phyloP scores from a whole-genome alignment of 1,139 yeast species.

The Kluyveromyces marxianus region DNA sequence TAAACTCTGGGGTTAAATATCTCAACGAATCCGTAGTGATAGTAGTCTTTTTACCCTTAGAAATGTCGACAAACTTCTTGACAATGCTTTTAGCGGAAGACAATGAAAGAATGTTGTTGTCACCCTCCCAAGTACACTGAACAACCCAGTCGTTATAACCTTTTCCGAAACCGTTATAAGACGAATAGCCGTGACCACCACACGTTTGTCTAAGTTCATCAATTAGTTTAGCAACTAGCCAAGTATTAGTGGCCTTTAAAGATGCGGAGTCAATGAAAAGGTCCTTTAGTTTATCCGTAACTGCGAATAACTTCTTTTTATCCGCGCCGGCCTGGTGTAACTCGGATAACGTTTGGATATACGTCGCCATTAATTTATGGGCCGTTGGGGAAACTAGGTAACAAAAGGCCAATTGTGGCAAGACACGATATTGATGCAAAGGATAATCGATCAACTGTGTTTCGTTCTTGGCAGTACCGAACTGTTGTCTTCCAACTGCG shows the following conservation, averaged over 20 bases:
- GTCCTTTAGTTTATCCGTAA: conserved; percentile 50
- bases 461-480: conserved; percentile 38
- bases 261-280: conserved; percentile 84
- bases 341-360: conserved; percentile 43
- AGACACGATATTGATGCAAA: conserved; percentile 75
- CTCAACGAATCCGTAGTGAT: conserved; percentile 33
- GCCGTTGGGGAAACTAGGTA: conserved; percentile 73
- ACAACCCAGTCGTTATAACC: conserved; percentile 91
- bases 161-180: conserved; percentile 84
- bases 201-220: conserved; percentile 93
- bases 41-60: conserved; percentile 35
- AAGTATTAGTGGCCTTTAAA: conserved; percentile 80
- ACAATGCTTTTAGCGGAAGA: conserved; percentile 74
- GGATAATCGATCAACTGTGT: conserved; percentile 73
- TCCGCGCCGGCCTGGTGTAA: conserved; percentile 41
- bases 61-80: conserved; percentile 41
- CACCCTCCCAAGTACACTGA: conserved; percentile 98
- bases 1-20: conserved; percentile 35
- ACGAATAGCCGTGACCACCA: conserved; percentile 94
- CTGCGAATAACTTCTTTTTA: conserved; percentile 40
- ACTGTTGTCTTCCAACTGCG: conserved; percentile 86
- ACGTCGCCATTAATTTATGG: conserved; percentile 51
- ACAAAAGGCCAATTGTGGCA: conserved; percentile 75
- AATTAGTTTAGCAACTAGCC: conserved; percentile 73
- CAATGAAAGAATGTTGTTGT: conserved; percentile 77